Evolutionary conservation across 768 basidiomycete species (phyloP).

Genomic region (Lyophyllum semitale): DNA sequence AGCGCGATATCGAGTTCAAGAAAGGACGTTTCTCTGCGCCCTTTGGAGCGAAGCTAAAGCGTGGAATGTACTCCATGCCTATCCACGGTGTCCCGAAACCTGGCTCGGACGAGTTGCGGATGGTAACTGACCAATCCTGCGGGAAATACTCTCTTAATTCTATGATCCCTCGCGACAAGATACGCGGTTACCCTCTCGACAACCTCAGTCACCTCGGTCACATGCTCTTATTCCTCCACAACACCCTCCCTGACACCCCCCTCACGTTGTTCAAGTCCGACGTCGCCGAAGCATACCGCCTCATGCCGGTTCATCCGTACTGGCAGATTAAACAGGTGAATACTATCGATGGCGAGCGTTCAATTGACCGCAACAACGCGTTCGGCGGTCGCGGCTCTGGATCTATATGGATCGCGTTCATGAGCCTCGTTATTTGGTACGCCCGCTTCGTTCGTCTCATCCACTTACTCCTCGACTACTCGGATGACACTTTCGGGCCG

Average conservation of each 20-base stretch:
- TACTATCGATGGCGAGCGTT: conserved; percentile 15
- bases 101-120: conserved; percentile 24
- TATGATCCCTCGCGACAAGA: background rate
- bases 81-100: conserved; percentile 36
- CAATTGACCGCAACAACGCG: conserved; percentile 24
- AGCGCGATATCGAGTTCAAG: conserved; percentile 19
- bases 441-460: conserved; percentile 21
- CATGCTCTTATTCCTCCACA: background rate
- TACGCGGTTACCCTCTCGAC: background rate
- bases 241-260: background rate
- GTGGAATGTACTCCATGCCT: conserved; percentile 36
- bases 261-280: conserved; percentile 36
- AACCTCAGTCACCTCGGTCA: background rate
- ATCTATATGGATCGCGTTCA: conserved; percentile 30
- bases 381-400: conserved; percentile 26
- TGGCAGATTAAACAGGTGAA: conserved; percentile 45
- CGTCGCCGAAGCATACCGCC: conserved; percentile 35
- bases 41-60: conserved; percentile 26
- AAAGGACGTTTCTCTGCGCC: conserved; percentile 17
- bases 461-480: conserved; percentile 25
- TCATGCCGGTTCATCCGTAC: conserved; percentile 34
- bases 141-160: background rate
- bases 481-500: conserved; percentile 32
- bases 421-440: conserved; percentile 37
- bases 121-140: conserved; percentile 40